Conservation (phyloP, 371 early-diverging fungal genomes). For the Zychaea mexicana region DNA sequence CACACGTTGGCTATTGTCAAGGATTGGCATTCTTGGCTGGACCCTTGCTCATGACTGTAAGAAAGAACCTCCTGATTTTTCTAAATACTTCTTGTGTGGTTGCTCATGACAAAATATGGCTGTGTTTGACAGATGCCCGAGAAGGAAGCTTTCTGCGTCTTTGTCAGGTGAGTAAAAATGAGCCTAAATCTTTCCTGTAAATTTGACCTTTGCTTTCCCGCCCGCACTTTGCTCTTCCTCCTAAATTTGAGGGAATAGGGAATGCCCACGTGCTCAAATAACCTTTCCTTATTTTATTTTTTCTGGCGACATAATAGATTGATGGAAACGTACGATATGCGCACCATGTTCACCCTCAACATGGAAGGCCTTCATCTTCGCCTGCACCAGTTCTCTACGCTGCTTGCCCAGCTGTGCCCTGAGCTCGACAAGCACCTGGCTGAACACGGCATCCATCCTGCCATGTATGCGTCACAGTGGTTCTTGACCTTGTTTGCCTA, state of each 20-base stretch:
- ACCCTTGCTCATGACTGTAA: slow-evolving; percentile 85
- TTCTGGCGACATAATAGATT: slow-evolving; percentile 56
- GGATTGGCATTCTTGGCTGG: slow-evolving; percentile 93
- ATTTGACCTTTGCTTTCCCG: neutral
- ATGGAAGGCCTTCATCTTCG: slow-evolving; percentile 90
- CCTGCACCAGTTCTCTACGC: slow-evolving; percentile 85
- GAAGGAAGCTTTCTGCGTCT: slow-evolving; percentile 89
- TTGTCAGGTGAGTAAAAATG: slow-evolving; percentile 61
- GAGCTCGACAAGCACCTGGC: slow-evolving; percentile 73
- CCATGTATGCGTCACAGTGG: slow-evolving; percentile 95
- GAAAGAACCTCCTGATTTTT: slow-evolving; percentile 24
- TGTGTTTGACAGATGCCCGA: slow-evolving; percentile 77
- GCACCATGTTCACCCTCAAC: slow-evolving; percentile 78
- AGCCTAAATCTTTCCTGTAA: too few species aligned
- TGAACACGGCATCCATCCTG: slow-evolving; percentile 73
- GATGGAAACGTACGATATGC: slow-evolving; percentile 89
- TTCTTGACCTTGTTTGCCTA: slow-evolving; percentile 96
- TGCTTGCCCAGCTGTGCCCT: slow-evolving; percentile 83
- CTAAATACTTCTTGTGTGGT: neutral
- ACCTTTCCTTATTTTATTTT: slow-evolving; percentile 16
- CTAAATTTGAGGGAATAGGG: slow-evolving; percentile 16
- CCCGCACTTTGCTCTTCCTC: too few species aligned
- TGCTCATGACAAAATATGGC: neutral
- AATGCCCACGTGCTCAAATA: slow-evolving; percentile 19
- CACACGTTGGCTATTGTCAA: slow-evolving; percentile 96